Conservation (phyloP, 176 grass and related monocot species). For the Typha latifolia region DNA sequence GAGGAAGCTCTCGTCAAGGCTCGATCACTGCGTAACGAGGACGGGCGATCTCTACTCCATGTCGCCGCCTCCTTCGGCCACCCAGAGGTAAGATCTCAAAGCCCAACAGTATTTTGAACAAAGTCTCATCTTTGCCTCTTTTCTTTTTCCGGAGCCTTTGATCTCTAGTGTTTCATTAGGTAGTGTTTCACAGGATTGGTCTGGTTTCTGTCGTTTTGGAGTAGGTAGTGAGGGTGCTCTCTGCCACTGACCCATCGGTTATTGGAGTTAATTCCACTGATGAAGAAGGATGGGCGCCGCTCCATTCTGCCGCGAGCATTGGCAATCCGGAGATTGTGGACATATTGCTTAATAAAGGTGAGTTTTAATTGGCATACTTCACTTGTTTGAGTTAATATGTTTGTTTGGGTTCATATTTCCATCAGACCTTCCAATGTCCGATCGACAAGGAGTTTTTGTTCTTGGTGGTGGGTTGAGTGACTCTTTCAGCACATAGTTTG, state of each 20-base stretch:
- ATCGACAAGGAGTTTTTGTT: too few relatives aligned
- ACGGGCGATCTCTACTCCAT: conserved; percentile 81
- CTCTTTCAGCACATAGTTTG: too few relatives aligned
- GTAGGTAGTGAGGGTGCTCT: conserved; percentile 52
- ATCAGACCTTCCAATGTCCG: too few relatives aligned
- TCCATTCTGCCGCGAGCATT: conserved; percentile 65
- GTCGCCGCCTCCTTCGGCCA: conserved; percentile 56
- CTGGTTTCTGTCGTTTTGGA: conserved; percentile 6
- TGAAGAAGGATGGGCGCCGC: conserved; percentile 88
- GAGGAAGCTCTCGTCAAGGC: conserved; percentile 32
- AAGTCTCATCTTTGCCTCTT: neutral
- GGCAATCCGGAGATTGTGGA: conserved; percentile 56
- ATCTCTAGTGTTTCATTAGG: conserved; percentile 8
- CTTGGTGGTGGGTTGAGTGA: too few relatives aligned
- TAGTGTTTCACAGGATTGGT: neutral
- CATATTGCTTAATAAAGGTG: conserved; percentile 70
- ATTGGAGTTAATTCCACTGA: conserved; percentile 59
- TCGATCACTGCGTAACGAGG: conserved; percentile 57
- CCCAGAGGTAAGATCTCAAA: conserved; percentile 23
- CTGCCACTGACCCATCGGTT: conserved; percentile 28
- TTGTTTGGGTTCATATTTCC: neutral
- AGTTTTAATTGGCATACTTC: neutral
- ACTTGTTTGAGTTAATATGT: neutral
- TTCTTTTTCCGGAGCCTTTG: neutral
- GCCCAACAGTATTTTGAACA: neutral